Evolutionary conservation across 768 basidiomycete species (phyloP).

Genomic region (Boletus subcaerulescens): DNA sequence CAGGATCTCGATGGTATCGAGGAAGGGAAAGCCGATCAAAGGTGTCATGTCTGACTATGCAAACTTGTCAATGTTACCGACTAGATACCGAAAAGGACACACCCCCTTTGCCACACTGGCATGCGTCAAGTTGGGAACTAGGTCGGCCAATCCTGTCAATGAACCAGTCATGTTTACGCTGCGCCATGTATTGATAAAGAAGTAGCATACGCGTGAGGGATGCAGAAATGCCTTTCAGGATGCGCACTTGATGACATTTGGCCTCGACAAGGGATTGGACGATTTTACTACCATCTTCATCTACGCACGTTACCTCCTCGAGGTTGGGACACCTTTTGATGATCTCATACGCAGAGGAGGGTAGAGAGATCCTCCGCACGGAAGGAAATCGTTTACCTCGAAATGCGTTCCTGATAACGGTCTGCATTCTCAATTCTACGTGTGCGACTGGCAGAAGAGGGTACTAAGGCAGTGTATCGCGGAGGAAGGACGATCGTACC

Average conservation of each 20-base stretch:
- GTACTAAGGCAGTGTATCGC: background rate
- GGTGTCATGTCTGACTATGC: background rate
- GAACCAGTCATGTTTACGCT: background rate
- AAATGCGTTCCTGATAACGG: constrained; percentile 6
- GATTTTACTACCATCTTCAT: background rate
- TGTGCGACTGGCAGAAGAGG: constrained; percentile 2
- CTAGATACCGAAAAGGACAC: background rate
- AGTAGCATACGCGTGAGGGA: background rate
- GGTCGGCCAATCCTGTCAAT: constrained; percentile 4
- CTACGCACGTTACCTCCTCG: constrained; percentile 8
- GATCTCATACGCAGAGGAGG: constrained; percentile 4
- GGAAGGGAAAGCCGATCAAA: background rate
- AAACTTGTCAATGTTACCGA: background rate
- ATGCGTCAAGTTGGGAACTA: constrained; percentile 8
- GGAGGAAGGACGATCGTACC: background rate
- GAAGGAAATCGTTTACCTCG: constrained; percentile 5
- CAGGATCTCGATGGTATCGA: constrained; percentile 1
- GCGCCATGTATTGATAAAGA: background rate
- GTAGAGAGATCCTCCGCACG: constrained; percentile 4
- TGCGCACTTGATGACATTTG: background rate
- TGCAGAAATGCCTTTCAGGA: background rate
- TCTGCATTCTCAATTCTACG: background rate
- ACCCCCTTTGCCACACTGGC: background rate
- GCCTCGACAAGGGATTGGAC: too few species aligned
- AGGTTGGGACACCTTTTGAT: constrained; percentile 9